Conservation (phyloP, 345 rosid species). For the Microthlaspi erraticum region DNA sequence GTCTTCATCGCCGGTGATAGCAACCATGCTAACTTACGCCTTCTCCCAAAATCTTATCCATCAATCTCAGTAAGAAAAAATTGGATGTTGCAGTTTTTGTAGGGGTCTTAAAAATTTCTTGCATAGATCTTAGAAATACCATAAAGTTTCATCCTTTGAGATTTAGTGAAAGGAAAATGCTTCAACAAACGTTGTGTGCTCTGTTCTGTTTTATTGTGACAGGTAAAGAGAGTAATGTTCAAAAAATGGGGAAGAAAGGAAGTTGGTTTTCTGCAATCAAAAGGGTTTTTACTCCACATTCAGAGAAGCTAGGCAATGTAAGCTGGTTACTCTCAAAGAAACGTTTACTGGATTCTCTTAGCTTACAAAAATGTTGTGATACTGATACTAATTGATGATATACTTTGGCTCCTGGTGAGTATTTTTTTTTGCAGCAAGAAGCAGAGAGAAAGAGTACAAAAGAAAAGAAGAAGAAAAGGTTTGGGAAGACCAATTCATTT, state of each 20-base stretch:
- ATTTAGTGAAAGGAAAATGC: conserved; percentile 6
- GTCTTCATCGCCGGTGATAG: not conserved
- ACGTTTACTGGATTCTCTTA: conserved; percentile 5
- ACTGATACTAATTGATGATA: conserved; percentile 16
- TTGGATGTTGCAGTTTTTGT: not conserved
- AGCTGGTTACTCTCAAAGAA: conserved; percentile 1
- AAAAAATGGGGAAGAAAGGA: conserved; percentile 91
- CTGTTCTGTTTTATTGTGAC: conserved; percentile 37
- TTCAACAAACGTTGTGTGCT: conserved; percentile 10
- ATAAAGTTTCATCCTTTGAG: conserved; percentile 29
- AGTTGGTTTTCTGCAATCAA: conserved; percentile 95
- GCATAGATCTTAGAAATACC: conserved; percentile 33
- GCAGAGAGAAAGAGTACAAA: conserved; percentile 64
- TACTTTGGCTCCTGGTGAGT: conserved; percentile 26
- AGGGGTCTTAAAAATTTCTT: conserved; percentile 9
- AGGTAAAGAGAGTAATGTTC: conserved; percentile 68
- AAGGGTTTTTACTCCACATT: conserved; percentile 68
- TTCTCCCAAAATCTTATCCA: conserved; percentile 12
- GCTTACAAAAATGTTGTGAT: conserved; percentile 27
- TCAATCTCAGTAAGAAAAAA: conserved; percentile 18
- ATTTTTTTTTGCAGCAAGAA: conserved; percentile 49
- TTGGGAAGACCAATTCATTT: conserved; percentile 72
- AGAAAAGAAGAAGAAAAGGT: conserved; percentile 80
- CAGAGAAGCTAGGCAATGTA: conserved; percentile 81
- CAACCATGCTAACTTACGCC: conserved; percentile 30